Evolutionary conservation across 495 filamentous ascomycete genomes (phyloP), one percentile per base, ranked within the genome.

Genomic region (Peziza echinospora): DNA sequence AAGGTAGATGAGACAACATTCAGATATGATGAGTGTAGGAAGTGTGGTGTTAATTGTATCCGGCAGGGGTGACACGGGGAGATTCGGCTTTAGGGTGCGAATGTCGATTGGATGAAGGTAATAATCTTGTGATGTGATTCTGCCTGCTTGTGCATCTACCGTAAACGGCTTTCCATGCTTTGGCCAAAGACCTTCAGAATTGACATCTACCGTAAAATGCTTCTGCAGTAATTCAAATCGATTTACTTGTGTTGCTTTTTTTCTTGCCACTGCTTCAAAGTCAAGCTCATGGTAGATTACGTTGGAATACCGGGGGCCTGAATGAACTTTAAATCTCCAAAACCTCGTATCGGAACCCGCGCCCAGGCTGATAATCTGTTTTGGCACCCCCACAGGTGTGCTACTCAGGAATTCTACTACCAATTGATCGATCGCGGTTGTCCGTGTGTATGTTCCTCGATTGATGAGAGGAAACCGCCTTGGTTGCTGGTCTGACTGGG

Each of bases 1-100:
- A 1, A 97, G 71, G 59, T 97, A 97, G 51, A 84, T 78, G 21
- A 97, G 69, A 62, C 89, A 94, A 66, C 87, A 94, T 61, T 97
- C 89, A 0, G 84, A 93, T 9, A 96, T 68, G 28, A 96, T 53
- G 11, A 96, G 63, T 1, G 87, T 96, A 1, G 87, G 86, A 0
- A 82, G 21, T 25, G 53, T 55, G 0, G 64, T 59, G 19, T 80
- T 69, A 1, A 77, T 60, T 11, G 58, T 60, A 2, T 51, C 49
- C 7, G 63, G 60, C 47, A 37, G 44, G 49, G 39, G 19, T 52
- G 55, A 28, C 47, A 54, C 43, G 3, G 50, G 49, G 34, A 37
- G 30, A 37, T 17, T 17, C 13, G 3, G 30, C 19, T 47, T 44
- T 1, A 94, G 65, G 0, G 64, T 62, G 39, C 89, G 75, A 19